Base-by-base conservation (phyloP, 2,329 filamentous ascomycete species). In the Colletotrichum cuscutae region DNA sequence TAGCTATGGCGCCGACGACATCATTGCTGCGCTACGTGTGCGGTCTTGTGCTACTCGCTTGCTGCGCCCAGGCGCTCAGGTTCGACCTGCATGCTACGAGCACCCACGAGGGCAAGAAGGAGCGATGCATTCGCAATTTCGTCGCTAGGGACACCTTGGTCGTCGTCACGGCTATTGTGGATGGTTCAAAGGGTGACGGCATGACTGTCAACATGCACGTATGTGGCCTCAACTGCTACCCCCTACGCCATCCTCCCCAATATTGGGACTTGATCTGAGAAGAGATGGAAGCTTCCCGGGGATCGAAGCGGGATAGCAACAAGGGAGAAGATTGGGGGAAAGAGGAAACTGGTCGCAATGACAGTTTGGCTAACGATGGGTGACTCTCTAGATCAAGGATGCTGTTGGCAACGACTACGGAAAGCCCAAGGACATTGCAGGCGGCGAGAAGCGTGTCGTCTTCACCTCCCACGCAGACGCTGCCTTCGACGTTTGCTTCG, bases 61-160 rank as follows among this genome's bases (percentile, higher is more conserved):
- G 86, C 72, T 85, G 85, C 76, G 85, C 86, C 75, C 83, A 88
- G 77, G 95, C 95, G 72, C 91, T 99, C 79, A 98, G 97, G 87
- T 98, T 99, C 89, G 97, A 99, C 80, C 90, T 99, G 74, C 85
- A 90, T 78, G 94, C 95, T 57, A 89, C 91, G 76, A 84, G 86
- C 65, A 83, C 85, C 71, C 87, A 89, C 82, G 91, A 92, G 78
- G 86, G 87, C 74, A 91, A 89, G 79, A 90, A 92, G 80, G 93
- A 96, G 85, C 90, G 96, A 86, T 99, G 97, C 86, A 94, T 99
- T 83, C 91, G 96, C 82, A 99, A 99, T 87, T 99, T 98, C 83
- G 95, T 98, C 76, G 89, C 91, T 74, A 93, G 91, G 84, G 95
- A 98, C 81, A 97, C 97, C 76, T 87, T 99, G 76, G 97, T 99